Conservation (phyloP, 129 eudicot genomes). For the Tagetes erecta region DNA sequence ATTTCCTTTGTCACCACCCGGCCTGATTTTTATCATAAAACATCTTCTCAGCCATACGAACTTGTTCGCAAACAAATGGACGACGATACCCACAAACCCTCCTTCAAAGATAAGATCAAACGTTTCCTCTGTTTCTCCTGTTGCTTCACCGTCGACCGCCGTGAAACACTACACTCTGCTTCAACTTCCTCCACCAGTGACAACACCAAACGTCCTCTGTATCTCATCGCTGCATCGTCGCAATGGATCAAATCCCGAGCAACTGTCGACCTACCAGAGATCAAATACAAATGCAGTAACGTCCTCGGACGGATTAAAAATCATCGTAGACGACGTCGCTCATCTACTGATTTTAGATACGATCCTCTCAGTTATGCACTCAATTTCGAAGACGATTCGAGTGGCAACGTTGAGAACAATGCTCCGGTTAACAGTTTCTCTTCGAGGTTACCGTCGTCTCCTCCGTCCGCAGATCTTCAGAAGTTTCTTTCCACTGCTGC, state of each 20-base stretch:
- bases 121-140: conserved; percentile 51
- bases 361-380: conserved; percentile 67
- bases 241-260: conserved; percentile 40
- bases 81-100: conserved; percentile 31
- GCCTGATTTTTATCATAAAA: conserved; percentile 18
- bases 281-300: conserved; percentile 53
- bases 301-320: conserved; percentile 33
- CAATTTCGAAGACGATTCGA: conserved; percentile 60
- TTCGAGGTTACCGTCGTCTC: conserved; percentile 49
- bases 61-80: conserved; percentile 36
- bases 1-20: conserved; percentile 33
- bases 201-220: conserved; percentile 25
- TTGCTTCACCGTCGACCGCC: conserved; percentile 44
- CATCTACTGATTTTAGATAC: conserved; percentile 60
- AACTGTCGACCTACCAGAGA: conserved; percentile 33
- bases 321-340: conserved; percentile 37
- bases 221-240: conserved; percentile 24
- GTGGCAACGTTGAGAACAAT: conserved; percentile 33
- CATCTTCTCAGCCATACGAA: conserved; percentile 24
- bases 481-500: not conserved
- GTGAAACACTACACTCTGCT: conserved; percentile 31
- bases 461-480: conserved; percentile 7
- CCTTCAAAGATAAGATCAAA: conserved; percentile 48
- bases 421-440: conserved; percentile 42
- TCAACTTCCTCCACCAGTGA: conserved; percentile 7